phyloP scores from a whole-genome alignment of 495 filamentous ascomycete species.

The Trypethelium eluteriae region DNA sequence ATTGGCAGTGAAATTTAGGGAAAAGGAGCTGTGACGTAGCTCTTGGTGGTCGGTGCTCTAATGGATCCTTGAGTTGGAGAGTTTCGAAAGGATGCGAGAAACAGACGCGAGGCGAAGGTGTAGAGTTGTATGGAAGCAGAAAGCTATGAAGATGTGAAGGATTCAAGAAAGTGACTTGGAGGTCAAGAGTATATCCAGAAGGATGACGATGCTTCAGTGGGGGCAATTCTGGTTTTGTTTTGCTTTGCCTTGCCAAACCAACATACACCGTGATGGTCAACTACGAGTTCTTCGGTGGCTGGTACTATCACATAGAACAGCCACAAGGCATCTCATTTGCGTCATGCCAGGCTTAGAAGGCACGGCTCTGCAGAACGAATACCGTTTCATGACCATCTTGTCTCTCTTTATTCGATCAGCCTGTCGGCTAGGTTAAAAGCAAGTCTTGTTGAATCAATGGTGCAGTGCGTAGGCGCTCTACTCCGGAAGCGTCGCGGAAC shows the following conservation, averaged over 20 bases:
- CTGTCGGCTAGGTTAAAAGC: neutral
- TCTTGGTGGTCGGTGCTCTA: neutral
- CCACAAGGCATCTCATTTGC: neutral
- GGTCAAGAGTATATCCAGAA: too few relatives aligned
- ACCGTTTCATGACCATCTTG: neutral
- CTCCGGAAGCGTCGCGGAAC: neutral
- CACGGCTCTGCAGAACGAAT: neutral
- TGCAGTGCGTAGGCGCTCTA: neutral
- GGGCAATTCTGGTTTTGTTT: too few relatives aligned
- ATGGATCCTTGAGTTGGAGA: neutral
- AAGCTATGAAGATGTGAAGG: neutral
- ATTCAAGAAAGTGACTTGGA: too few relatives aligned
- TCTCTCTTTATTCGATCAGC: neutral
- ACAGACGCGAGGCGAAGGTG: neutral
- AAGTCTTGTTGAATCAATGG: conserved; percentile 1
- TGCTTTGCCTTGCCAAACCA: too few relatives aligned
- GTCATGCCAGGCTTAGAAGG: neutral
- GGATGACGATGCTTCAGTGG: too few relatives aligned
- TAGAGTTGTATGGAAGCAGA: neutral
- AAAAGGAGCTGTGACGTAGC: neutral
- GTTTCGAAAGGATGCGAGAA: neutral
- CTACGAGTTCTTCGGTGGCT: neutral
- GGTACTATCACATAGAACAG: neutral
- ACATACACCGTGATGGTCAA: too few relatives aligned
- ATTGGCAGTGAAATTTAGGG: neutral